Evolutionary conservation across 331 rosid genomes (phyloP).

Genomic region (Saraca asoca): DNA sequence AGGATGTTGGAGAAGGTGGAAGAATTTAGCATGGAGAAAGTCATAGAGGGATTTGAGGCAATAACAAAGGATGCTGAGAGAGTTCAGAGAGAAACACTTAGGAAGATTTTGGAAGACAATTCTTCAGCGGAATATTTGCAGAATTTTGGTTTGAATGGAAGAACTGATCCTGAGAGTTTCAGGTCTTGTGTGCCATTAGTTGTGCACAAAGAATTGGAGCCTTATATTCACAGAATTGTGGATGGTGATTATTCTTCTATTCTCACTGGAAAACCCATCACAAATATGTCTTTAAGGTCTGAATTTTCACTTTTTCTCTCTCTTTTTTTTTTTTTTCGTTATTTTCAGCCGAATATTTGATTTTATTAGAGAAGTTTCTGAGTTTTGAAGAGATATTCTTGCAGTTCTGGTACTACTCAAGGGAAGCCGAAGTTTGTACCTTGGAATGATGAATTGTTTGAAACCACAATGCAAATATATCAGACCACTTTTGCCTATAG

Average conservation of each 20-base stretch:
- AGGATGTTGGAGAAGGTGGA: slow-evolving; percentile 73
- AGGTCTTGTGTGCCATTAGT: slow-evolving; percentile 75
- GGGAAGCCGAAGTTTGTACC: slow-evolving; percentile 84
- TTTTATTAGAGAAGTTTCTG: slow-evolving; percentile 8
- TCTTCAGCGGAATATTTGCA: slow-evolving; percentile 73
- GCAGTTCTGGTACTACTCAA: slow-evolving; percentile 92
- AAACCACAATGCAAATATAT: slow-evolving; percentile 69
- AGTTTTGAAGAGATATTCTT: slow-evolving; percentile 31
- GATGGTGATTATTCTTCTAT: slow-evolving; percentile 69
- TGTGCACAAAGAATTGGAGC: slow-evolving; percentile 65
- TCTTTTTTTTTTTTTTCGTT: background rate
- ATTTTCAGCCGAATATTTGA: slow-evolving; percentile 18
- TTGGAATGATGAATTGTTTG: slow-evolving; percentile 83
- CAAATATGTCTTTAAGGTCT: slow-evolving; percentile 75
- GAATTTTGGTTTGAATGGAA: slow-evolving; percentile 65
- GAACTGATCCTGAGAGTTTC: slow-evolving; percentile 79
- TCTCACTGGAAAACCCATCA: slow-evolving; percentile 83
- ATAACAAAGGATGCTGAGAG: slow-evolving; percentile 69
- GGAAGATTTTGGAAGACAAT: slow-evolving; percentile 72
- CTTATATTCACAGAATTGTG: slow-evolving; percentile 64
- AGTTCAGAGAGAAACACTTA: slow-evolving; percentile 67
- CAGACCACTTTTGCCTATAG: slow-evolving; percentile 80
- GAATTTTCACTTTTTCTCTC: background rate
- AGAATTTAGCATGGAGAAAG: slow-evolving; percentile 57
- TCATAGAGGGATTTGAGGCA: slow-evolving; percentile 71